Evolutionary conservation across 495 filamentous ascomycete genomes (phyloP).

Genomic region (Penicillium diatomitis): DNA sequence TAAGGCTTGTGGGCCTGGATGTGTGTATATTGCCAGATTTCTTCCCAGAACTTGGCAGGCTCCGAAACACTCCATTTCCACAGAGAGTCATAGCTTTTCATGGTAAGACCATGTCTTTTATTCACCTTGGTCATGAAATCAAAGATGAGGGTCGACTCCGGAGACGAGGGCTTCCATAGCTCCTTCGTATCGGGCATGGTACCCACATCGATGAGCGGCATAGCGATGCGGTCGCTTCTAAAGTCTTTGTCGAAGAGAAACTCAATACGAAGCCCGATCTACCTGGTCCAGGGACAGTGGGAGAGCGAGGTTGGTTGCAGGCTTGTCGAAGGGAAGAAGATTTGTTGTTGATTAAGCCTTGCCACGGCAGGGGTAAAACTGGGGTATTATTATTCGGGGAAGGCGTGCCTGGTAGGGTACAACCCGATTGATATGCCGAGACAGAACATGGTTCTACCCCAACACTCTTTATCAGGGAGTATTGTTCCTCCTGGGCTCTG

Average conservation of each 20-base stretch:
- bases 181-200: slow-evolving; percentile 26
- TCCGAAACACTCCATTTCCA: slow-evolving; percentile 79
- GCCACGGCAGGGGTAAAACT: too few relatives aligned
- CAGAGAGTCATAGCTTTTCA: slow-evolving; percentile 59
- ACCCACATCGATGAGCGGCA: slow-evolving; percentile 21
- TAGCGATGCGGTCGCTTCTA: neutral
- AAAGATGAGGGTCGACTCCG: slow-evolving; percentile 57
- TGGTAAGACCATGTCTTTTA: slow-evolving; percentile 50
- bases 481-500: neutral
- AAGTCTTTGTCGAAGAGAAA: too few relatives aligned
- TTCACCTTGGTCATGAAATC: slow-evolving; percentile 61
- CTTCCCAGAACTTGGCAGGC: slow-evolving; percentile 69
- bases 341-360: too few relatives aligned
- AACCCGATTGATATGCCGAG: slow-evolving; percentile 1
- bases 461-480: neutral
- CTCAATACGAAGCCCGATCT: neutral
- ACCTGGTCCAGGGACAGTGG: neutral
- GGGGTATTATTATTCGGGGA: neutral
- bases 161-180: slow-evolving; percentile 66
- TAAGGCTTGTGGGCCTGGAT: slow-evolving; percentile 60
- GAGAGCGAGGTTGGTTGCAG: too few relatives aligned
- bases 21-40: slow-evolving; percentile 74
- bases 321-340: too few relatives aligned
- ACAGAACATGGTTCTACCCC: neutral
- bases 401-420: neutral